phyloP scores from a whole-genome alignment of 2,329 filamentous ascomycete genomes.

The Talaromyces verruculosus region DNA sequence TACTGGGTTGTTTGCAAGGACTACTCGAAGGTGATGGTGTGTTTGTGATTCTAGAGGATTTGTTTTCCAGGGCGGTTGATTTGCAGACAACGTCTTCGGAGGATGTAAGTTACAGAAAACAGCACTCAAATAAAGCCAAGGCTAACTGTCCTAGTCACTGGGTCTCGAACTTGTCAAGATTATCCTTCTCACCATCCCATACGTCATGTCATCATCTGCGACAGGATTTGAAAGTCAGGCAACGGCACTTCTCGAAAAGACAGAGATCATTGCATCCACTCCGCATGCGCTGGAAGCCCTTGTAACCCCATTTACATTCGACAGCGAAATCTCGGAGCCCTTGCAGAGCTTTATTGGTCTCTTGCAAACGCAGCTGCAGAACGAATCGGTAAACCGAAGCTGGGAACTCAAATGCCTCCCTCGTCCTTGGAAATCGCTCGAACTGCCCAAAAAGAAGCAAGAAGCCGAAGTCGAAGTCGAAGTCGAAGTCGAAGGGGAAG shows the following conservation, averaged over 20 bases:
- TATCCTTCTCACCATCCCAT: constrained; percentile 91
- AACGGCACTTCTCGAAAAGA: constrained; percentile 81
- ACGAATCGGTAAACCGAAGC: constrained; percentile 64
- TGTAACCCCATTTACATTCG: constrained; percentile 75
- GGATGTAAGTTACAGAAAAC: constrained; percentile 63
- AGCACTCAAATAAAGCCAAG: not conserved
- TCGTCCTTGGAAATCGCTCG: constrained; percentile 51
- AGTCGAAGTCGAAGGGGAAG: not conserved
- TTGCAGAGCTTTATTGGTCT: constrained; percentile 74
- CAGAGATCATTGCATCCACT: constrained; percentile 88
- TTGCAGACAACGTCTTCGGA: constrained; percentile 90
- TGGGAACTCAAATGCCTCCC: constrained; percentile 72
- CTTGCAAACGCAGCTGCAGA: constrained; percentile 80
- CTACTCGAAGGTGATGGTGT: constrained; percentile 80
- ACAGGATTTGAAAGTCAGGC: constrained; percentile 71
- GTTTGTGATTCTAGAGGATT: constrained; percentile 79
- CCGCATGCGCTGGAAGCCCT: constrained; percentile 80
- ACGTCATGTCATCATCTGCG: constrained; percentile 74
- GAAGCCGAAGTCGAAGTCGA: constrained; percentile 29
- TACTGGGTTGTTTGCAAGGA: constrained; percentile 81
- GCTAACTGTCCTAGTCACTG: constrained; percentile 48
- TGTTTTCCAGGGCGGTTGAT: constrained; percentile 90
- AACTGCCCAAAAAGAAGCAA: constrained; percentile 24
- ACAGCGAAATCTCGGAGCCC: constrained; percentile 59
- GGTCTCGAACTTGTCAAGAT: constrained; percentile 90